phyloP scores from a whole-genome alignment of 2,329 filamentous ascomycete species.

The Fusarium metavorans region DNA sequence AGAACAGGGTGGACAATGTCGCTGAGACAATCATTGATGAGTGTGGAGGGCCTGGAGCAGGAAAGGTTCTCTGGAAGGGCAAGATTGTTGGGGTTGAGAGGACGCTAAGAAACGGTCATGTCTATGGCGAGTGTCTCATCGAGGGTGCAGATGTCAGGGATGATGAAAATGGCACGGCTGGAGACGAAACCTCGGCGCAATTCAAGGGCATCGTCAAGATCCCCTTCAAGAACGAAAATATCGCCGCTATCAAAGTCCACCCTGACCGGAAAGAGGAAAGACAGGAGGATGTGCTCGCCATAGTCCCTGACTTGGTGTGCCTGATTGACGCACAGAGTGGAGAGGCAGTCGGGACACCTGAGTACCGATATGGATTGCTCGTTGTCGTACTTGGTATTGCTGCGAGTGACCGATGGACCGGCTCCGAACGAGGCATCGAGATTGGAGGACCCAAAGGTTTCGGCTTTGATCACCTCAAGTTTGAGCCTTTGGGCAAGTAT shows the following conservation, averaged over 20 bases:
- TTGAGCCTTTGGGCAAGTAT: conserved; percentile 61
- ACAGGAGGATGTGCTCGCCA: conserved; percentile 59
- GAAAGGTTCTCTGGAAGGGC: conserved; percentile 70
- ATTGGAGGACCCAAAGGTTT: conserved; percentile 64
- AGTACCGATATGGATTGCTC: conserved; percentile 66
- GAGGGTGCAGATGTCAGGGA: conserved; percentile 59
- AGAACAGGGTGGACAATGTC: conserved; percentile 64
- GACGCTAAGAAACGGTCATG: conserved; percentile 66
- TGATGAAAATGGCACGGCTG: conserved; percentile 28
- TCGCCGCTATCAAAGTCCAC: conserved; percentile 63
- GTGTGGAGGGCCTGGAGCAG: conserved; percentile 64
- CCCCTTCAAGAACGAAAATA: conserved; percentile 81
- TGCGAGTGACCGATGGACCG: conserved; percentile 59
- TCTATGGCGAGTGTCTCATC: conserved; percentile 70
- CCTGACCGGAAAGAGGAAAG: conserved; percentile 51
- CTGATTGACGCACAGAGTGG: conserved; percentile 68
- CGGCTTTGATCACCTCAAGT: conserved; percentile 61
- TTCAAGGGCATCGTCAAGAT: conserved; percentile 68
- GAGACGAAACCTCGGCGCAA: conserved; percentile 15
- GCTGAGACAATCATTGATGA: conserved; percentile 70
- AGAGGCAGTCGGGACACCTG: conserved; percentile 67
- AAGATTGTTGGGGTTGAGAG: conserved; percentile 73
- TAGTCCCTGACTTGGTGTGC: conserved; percentile 68
- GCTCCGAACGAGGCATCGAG: conserved; percentile 58
- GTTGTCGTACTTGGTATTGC: conserved; percentile 63